Evolutionary conservation across 306 rosid genomes (phyloP).

Genomic region (Sphenostylis stenocarpa): DNA sequence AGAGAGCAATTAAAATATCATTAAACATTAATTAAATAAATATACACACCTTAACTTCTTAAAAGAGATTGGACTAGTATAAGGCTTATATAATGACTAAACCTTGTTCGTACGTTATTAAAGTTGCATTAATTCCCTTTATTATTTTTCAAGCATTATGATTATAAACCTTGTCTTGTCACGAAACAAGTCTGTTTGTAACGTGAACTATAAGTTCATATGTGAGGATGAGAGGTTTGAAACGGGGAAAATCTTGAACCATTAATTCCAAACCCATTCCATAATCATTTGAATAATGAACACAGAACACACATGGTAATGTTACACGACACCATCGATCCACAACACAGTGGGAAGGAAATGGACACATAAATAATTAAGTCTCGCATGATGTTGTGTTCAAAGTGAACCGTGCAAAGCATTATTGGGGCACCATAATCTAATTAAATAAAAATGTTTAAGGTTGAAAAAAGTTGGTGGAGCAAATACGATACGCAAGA

Average conservation of each 20-base stretch:
- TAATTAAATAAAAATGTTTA: neutral
- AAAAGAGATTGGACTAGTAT: neutral
- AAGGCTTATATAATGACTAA: neutral
- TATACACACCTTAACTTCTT: neutral
- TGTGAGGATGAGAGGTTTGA: too few species aligned
- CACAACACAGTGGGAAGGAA: neutral
- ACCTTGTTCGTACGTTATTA: neutral
- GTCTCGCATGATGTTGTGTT: neutral
- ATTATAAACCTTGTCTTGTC: neutral
- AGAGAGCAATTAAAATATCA: too few species aligned
- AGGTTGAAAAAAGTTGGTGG: neutral
- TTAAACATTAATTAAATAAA: neutral
- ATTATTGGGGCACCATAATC: conserved; percentile 12
- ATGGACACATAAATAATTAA: neutral
- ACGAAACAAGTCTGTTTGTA: too few species aligned
- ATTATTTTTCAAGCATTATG: neutral
- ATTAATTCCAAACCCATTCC: neutral
- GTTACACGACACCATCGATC: neutral
- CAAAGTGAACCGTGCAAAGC: conserved; percentile 16
- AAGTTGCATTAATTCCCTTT: neutral
- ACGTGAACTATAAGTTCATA: too few species aligned
- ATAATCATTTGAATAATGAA: neutral
- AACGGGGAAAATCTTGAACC: neutral
- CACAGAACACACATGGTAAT: neutral
- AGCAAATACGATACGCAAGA: neutral